phyloP scores from a whole-genome alignment of 495 filamentous ascomycete species.

The Penicillium argentinense region DNA sequence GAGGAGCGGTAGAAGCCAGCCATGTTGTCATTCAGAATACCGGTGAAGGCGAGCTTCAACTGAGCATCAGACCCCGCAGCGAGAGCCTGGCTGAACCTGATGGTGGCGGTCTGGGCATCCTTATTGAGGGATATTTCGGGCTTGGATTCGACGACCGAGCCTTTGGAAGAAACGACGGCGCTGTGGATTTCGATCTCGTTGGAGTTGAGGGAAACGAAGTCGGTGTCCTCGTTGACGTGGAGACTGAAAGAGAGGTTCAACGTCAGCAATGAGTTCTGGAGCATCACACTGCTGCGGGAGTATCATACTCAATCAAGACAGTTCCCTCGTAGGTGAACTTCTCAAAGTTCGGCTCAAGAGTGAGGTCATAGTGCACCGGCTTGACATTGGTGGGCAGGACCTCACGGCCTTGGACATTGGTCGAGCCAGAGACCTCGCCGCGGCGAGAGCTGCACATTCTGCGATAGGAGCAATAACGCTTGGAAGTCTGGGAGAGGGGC shows the following conservation, averaged over 20 bases:
- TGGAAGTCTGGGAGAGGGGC: slow-evolving; percentile 38
- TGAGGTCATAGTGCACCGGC: slow-evolving; percentile 64
- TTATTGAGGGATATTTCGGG: slow-evolving; percentile 56
- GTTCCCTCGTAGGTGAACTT: slow-evolving; percentile 63
- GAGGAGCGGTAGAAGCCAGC: slow-evolving; percentile 69
- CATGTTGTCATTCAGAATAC: slow-evolving; percentile 66
- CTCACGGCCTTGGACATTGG: slow-evolving; percentile 58
- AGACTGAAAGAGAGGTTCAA: slow-evolving; percentile 57
- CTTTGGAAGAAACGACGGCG: slow-evolving; percentile 57
- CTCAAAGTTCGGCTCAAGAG: slow-evolving; percentile 66
- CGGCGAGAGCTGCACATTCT: slow-evolving; percentile 50
- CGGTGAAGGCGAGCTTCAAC: slow-evolving; percentile 61
- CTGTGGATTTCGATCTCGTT: slow-evolving; percentile 82
- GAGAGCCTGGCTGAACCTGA: slow-evolving; percentile 59
- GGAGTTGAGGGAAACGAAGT: slow-evolving; percentile 83
- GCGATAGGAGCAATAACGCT: slow-evolving; percentile 51
- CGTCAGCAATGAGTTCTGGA: slow-evolving; percentile 4
- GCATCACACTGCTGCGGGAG: not conserved
- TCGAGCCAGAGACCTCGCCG: slow-evolving; percentile 43
- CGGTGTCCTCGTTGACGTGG: slow-evolving; percentile 82
- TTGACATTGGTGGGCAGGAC: slow-evolving; percentile 69
- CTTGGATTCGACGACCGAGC: slow-evolving; percentile 49
- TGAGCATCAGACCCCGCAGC: slow-evolving; percentile 58
- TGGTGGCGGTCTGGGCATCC: slow-evolving; percentile 58
- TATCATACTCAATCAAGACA: slow-evolving; percentile 61